Percentiles rank a stretch among this genome's conserved stretches.
phyloP scores from a whole-genome alignment of 352 stramenopile genomes.

The Phytophthora pseudosyringae region DNA sequence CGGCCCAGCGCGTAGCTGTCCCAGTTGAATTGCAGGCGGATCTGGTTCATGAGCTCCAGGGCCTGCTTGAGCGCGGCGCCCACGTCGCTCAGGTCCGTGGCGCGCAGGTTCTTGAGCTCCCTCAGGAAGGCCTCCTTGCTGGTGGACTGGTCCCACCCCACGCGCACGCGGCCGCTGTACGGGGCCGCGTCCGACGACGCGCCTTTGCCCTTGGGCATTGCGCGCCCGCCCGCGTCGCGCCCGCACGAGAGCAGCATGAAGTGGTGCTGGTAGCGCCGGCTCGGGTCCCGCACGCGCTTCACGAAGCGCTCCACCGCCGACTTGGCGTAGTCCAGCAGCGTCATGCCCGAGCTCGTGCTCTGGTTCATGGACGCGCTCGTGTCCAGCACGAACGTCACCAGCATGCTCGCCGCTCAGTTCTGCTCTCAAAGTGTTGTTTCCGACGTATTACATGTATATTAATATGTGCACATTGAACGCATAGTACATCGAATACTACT shows the following conservation, averaged over 20 bases:
- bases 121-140: constrained; percentile 85
- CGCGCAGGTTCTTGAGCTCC: constrained; percentile 86
- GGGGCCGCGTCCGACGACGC: constrained; percentile 14
- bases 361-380: constrained; percentile 92
- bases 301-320: constrained; percentile 89
- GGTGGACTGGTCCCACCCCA: constrained; percentile 87
- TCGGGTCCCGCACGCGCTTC: constrained; percentile 85
- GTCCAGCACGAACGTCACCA: constrained; percentile 92
- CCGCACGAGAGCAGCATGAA: constrained; percentile 90
- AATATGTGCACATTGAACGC: too few relatives aligned
- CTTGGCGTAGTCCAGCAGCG: constrained; percentile 90
- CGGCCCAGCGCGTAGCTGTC: constrained; percentile 86
- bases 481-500: too few relatives aligned
- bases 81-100: constrained; percentile 82
- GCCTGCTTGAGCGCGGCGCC: constrained; percentile 75
- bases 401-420: constrained; percentile 47
- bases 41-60: constrained; percentile 91
- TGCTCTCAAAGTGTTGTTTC: too few relatives aligned
- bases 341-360: constrained; percentile 89
- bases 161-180: constrained; percentile 75
- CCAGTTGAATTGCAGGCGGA: constrained; percentile 89
- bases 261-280: constrained; percentile 86
- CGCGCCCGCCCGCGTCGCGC: constrained; percentile 32
- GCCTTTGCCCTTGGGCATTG: constrained; percentile 17
- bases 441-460: too few relatives aligned